Percentiles rank a stretch among this genome's conserved stretches.
These are phyloP conservation scores for Apiospora kogelbergensis DNA, from an alignment of 2,329 filamentous ascomycete genomes.

Conservation along the genomic window DNA sequence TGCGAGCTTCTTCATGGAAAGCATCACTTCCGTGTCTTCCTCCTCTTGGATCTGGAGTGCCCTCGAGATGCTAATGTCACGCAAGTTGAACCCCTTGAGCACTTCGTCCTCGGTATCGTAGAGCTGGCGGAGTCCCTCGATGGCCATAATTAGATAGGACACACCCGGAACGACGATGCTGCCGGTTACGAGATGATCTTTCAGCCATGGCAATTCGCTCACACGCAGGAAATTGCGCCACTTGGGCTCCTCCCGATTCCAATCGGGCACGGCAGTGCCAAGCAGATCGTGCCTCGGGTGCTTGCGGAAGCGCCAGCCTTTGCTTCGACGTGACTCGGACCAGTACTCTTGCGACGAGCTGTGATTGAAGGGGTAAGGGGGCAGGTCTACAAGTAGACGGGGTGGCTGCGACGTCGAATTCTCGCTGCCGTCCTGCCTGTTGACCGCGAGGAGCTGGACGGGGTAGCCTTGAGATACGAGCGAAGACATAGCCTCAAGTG, in stretches of 20 bases:
- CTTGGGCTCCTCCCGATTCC: slow-evolving; percentile 29
- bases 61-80: slow-evolving; percentile 6
- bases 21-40: slow-evolving; percentile 7
- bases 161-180: slow-evolving; percentile 50
- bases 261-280: slow-evolving; percentile 31
- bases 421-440: slow-evolving; percentile 29
- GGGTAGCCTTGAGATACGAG: slow-evolving; percentile 27
- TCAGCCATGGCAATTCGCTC: slow-evolving; percentile 41
- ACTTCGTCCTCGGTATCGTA: not conserved
- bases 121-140: slow-evolving; percentile 32
- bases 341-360: slow-evolving; percentile 34
- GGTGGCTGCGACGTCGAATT: slow-evolving; percentile 24
- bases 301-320: slow-evolving; percentile 32
- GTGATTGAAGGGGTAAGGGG: slow-evolving; percentile 48
- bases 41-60: slow-evolving; percentile 1
- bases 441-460: slow-evolving; percentile 31
- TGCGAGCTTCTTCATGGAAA: not conserved
- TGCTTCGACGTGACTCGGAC: slow-evolving; percentile 35
- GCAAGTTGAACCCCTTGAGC: not conserved
- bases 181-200: slow-evolving; percentile 48
- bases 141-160: slow-evolving; percentile 35
- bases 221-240: slow-evolving; percentile 38
- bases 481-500: slow-evolving; percentile 20
- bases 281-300: slow-evolving; percentile 39
- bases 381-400: slow-evolving; percentile 35